Evolutionary conservation across 164 flowering plant genomes (phyloP).

Genomic region (Pachysandra terminalis): DNA sequence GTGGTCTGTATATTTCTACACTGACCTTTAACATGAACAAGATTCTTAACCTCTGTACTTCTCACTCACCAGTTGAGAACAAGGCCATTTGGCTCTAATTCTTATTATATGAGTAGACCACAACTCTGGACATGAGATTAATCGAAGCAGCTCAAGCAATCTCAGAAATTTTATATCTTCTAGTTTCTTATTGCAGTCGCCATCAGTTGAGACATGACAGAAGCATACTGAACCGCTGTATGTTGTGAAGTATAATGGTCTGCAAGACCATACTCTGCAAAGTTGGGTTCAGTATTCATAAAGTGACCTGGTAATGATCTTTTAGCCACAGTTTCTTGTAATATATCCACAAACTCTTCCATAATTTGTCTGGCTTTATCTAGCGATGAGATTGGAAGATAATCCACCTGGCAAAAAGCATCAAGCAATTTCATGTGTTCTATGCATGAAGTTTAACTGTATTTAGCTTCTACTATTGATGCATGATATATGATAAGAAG

Average conservation of each 20-base stretch:
- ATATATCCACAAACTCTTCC: conserved; percentile 75
- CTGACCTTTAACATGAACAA: too few species aligned
- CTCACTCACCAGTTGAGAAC: too few species aligned
- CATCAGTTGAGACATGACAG: conserved; percentile 63
- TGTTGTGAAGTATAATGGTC: conserved; percentile 75
- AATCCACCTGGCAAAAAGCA: conserved; percentile 65
- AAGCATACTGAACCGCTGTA: conserved; percentile 83
- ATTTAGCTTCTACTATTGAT: too few species aligned
- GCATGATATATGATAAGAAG: too few species aligned
- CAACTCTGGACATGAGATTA: not conserved
- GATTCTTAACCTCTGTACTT: too few species aligned
- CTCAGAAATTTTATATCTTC: not conserved
- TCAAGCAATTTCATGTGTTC: not conserved
- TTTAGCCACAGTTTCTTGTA: conserved; percentile 71
- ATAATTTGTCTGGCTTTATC: conserved; percentile 66
- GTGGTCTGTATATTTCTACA: too few species aligned
- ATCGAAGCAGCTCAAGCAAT: not conserved
- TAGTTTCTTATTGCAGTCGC: conserved; percentile 58
- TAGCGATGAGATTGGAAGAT: conserved; percentile 81
- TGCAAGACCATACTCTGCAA: conserved; percentile 65
- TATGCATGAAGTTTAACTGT: too few species aligned
- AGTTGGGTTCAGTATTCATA: conserved; percentile 68
- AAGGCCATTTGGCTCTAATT: too few species aligned
- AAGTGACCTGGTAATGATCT: conserved; percentile 87
- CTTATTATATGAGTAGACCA: too few species aligned